Conservation (phyloP, 73 alveolate genomes). For the Stentor coeruleus region DNA sequence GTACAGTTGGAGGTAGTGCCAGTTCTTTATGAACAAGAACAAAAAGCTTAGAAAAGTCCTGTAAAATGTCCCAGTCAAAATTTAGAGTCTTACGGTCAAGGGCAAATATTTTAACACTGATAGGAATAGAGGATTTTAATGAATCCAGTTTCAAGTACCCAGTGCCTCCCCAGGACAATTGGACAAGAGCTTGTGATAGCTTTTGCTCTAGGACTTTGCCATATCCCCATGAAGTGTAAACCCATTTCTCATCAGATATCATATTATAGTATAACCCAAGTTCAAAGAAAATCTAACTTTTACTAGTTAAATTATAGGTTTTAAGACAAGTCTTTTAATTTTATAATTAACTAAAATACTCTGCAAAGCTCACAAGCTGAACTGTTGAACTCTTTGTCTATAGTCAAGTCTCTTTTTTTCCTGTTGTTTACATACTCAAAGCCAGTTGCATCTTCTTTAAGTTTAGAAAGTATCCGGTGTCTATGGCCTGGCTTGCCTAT, state of each 20-base stretch:
- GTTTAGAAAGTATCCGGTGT: constrained; percentile 20
- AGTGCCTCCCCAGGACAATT: constrained; percentile 9
- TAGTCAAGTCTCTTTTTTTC: not conserved
- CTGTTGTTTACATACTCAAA: not conserved
- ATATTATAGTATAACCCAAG: no score
- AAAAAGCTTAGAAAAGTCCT: not conserved
- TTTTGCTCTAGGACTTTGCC: not conserved
- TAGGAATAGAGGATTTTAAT: not conserved
- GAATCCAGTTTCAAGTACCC: not conserved
- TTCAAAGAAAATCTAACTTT: no score
- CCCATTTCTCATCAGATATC: not conserved
- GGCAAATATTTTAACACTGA: constrained; percentile 1
- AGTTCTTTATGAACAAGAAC: not conserved
- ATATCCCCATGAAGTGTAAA: constrained; percentile 8
- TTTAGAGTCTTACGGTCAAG: not conserved
- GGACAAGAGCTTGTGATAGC: not conserved
- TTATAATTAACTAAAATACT: no score
- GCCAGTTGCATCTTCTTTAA: constrained; percentile 17
- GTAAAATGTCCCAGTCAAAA: not conserved
- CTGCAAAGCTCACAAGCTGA: not conserved
- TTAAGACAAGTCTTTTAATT: no score
- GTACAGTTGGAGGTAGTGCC: not conserved
- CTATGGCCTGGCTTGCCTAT: constrained; percentile 20
- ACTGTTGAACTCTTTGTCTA: not conserved
- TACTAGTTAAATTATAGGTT: no score